These are phyloP conservation scores for Panellus pusillus DNA, from an alignment of 768 basidiomycete species.

Conservation along the genomic window DNA sequence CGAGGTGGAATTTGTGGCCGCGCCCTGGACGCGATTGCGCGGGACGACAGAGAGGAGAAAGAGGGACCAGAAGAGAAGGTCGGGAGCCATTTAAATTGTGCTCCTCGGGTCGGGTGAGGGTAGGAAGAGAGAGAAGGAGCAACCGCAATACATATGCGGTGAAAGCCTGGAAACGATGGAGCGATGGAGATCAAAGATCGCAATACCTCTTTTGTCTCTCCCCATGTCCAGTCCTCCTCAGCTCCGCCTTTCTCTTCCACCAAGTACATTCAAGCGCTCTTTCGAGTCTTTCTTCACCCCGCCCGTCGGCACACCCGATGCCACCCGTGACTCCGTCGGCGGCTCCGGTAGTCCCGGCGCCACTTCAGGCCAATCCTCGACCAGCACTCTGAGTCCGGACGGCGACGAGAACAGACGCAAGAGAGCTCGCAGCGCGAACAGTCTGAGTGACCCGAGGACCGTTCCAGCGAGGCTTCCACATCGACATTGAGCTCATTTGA, in stretches of 20 bases:
- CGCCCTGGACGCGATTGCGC: background rate
- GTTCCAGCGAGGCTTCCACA: slow-evolving; percentile 35
- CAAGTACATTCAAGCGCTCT: slow-evolving; percentile 56
- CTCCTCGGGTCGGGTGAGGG: background rate
- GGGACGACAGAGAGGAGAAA: background rate
- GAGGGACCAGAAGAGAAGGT: slow-evolving; percentile 1
- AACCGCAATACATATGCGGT: too few species aligned
- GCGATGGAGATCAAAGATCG: too few species aligned
- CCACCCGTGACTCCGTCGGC: slow-evolving; percentile 7
- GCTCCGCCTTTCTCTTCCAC: slow-evolving; percentile 51
- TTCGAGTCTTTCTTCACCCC: slow-evolving; percentile 58
- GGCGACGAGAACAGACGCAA: slow-evolving; percentile 55
- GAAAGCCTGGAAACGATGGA: too few species aligned
- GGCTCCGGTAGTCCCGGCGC: slow-evolving; percentile 3
- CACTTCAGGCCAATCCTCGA: slow-evolving; percentile 6
- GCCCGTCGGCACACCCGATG: slow-evolving; percentile 27
- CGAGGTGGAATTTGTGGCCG: background rate
- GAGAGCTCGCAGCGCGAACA: slow-evolving; percentile 56
- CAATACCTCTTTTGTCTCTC: too few species aligned
- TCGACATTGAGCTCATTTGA: slow-evolving; percentile 33
- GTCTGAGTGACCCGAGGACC: slow-evolving; percentile 41
- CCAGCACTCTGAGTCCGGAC: slow-evolving; percentile 11
- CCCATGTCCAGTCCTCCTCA: slow-evolving; percentile 51
- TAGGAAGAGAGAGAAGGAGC: background rate
- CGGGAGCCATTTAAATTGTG: background rate